Conservation (phyloP, 345 rosid species). For the Geranium rotundifolium region DNA sequence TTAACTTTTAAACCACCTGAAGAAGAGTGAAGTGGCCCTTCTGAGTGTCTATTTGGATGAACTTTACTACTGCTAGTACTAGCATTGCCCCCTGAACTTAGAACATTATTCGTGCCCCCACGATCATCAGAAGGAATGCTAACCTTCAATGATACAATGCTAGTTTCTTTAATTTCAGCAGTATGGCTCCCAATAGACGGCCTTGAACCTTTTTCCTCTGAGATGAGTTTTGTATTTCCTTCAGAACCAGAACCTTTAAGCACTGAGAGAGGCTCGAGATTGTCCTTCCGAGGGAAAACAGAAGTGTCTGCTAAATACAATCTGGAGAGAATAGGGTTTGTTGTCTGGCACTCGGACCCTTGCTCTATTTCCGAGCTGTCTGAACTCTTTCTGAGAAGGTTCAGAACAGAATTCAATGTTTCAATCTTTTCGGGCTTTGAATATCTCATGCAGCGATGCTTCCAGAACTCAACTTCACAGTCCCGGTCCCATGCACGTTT, state of each 20-base stretch:
- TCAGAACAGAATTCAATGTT: slow-evolving; percentile 83
- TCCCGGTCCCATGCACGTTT: slow-evolving; percentile 90
- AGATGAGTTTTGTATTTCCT: slow-evolving; percentile 18
- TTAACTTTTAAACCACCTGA: slow-evolving; percentile 25
- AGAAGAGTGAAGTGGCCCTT: slow-evolving; percentile 12
- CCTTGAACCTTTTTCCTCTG: slow-evolving; percentile 21
- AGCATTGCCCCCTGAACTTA: slow-evolving; percentile 29
- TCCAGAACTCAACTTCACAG: slow-evolving; percentile 99
- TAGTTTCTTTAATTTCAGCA: slow-evolving; percentile 25
- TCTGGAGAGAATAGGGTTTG: slow-evolving; percentile 77
- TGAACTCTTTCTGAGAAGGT: slow-evolving; percentile 48
- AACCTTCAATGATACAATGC: slow-evolving; percentile 28
- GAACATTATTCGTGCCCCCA: slow-evolving; percentile 29
- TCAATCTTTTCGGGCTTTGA: slow-evolving; percentile 84
- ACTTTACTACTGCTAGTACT: slow-evolving; percentile 22
- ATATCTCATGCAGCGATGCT: slow-evolving; percentile 70
- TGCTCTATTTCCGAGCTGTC: slow-evolving; percentile 25
- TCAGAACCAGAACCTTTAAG: slow-evolving; percentile 30
- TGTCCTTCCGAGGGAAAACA: slow-evolving; percentile 80
- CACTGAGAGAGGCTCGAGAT: slow-evolving; percentile 67
- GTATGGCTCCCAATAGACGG: slow-evolving; percentile 20
- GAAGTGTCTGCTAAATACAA: slow-evolving; percentile 93
- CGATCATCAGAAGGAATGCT: slow-evolving; percentile 26
- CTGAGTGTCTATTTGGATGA: slow-evolving; percentile 20
- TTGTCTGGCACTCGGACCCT: slow-evolving; percentile 32